Base-by-base conservation (phyloP, 2,329 filamentous ascomycete genomes). In the Mariannaea elegans region DNA sequence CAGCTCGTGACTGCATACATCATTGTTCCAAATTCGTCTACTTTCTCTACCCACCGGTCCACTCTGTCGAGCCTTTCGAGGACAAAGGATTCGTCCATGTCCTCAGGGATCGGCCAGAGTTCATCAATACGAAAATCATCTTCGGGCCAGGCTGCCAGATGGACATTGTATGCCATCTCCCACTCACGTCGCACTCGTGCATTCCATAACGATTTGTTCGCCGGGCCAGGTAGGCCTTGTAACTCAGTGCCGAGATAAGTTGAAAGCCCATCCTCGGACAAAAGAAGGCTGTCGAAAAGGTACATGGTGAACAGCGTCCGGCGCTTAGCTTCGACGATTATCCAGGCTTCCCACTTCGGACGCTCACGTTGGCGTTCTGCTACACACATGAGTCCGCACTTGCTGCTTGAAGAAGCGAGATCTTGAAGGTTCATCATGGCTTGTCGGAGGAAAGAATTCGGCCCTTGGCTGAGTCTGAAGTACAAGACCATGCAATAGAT, bases 1-100 rank as follows among this genome's bases (percentile, higher is more conserved):
- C 75, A 79, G 41, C 75, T 77, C 0, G 79, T 81, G 0, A 84
- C 79, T 0, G 80, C 75, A 62, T 82, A 85, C 1, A 86, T 48
- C 80, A 84, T 82, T 18, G 77, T 83, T 1, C 84, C 83, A 68
- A 80, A 86, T 47, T 84, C 83, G 64, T 87, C 84, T 1, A 83
- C 70, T 14, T 71, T 68, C 50, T 82, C 77, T 6, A 86, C 55
- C 84, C 84, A 87, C 16, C 66, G 69, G 24, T 83, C 81, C 1
- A 84, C 76, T 44, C 81, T 75, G 10, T 65, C 57, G 1, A 72
- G 74, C 47, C 76, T 75, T 18, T 70, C 61, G 0, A 61, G 45
- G n/a, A 78, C 53, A 0, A 67, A 71, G 1, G 64, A 56, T 6
- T 76, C 73, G 16, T 72, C 67, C 9, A 77, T 53, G 1, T 73